Percentiles rank a stretch among this genome's conserved stretches.
Conservation (phyloP, 139 green algal species). For the Diplosphaera chodatii region DNA sequence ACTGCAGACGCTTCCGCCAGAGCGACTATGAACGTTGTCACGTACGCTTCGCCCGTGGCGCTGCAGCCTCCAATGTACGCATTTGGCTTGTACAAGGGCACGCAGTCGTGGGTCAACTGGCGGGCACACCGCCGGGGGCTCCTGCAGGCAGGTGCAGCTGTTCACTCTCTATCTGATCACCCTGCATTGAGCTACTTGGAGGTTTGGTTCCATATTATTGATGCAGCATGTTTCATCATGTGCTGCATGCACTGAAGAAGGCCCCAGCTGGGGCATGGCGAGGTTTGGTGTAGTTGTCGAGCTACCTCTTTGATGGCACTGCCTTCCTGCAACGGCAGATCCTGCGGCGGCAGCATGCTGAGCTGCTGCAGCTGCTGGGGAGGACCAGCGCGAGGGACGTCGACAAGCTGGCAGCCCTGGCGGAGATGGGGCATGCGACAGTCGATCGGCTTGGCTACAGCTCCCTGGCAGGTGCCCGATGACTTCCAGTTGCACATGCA, state of each 20-base stretch:
- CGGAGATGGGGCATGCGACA: constrained; percentile 9
- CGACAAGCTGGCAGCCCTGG: constrained; percentile 37
- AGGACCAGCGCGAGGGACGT: constrained; percentile 42
- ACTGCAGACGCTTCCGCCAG: not conserved
- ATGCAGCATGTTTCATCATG: too few relatives aligned
- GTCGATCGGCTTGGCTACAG: constrained; percentile 7
- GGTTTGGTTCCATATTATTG: too few relatives aligned
- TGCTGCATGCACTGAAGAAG: too few relatives aligned
- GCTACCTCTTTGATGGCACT: too few relatives aligned
- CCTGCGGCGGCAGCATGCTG: constrained; percentile 27
- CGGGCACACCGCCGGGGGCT: constrained; percentile 8
- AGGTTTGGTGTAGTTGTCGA: too few relatives aligned
- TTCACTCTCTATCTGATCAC: too few relatives aligned
- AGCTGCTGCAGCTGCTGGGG: constrained; percentile 43
- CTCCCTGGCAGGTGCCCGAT: not conserved
- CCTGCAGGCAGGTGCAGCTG: constrained; percentile 15
- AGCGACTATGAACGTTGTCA: constrained; percentile 28
- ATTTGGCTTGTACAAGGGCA: constrained; percentile 21
- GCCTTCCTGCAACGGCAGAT: constrained; percentile 19
- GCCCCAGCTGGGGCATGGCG: too few relatives aligned
- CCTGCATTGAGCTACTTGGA: too few relatives aligned
- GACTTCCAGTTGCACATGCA: not conserved
- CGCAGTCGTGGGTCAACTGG: constrained; percentile 26
- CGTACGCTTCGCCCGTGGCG: constrained; percentile 28
- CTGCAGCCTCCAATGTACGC: constrained; percentile 19